Conservation (phyloP, 257 asterid species). For the Primulina tabacum region DNA sequence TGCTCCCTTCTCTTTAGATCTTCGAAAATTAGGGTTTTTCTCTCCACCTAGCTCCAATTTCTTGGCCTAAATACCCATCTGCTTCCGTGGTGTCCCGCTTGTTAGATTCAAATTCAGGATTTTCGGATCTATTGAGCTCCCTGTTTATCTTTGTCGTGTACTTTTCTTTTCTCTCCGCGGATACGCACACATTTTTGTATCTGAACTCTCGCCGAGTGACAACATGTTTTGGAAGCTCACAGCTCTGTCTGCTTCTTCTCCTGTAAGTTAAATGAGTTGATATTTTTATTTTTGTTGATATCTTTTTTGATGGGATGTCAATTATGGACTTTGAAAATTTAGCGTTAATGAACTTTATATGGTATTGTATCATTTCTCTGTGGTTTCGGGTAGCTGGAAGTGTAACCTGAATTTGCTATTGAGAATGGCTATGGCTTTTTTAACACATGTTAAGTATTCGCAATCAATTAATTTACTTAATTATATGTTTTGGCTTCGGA, state of each 20-base stretch:
- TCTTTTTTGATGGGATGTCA: neutral
- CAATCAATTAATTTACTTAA: conserved; percentile 3
- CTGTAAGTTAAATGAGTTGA: conserved; percentile 49
- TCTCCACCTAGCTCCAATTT: conserved; percentile 26
- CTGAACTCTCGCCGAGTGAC: conserved; percentile 16
- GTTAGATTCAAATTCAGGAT: conserved; percentile 39
- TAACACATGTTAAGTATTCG: conserved; percentile 3
- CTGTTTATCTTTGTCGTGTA: conserved; percentile 11
- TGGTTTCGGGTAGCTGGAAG: neutral
- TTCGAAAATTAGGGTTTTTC: conserved; percentile 42
- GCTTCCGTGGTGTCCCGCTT: conserved; percentile 25
- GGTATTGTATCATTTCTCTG: conserved; percentile 1
- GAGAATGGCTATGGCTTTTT: neutral
- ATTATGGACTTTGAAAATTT: conserved; percentile 15
- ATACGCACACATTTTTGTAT: conserved; percentile 12
- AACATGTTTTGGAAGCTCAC: conserved; percentile 97
- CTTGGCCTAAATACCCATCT: conserved; percentile 17
- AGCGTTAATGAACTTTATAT: conserved; percentile 6
- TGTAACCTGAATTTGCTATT: neutral
- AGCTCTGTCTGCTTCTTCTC: conserved; percentile 81
- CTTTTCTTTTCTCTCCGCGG: neutral
- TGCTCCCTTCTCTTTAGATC: conserved; percentile 30
- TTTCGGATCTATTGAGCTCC: conserved; percentile 50
- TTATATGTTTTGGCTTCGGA: neutral
- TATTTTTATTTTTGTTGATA: neutral